These are phyloP conservation scores for Alternaria viburni DNA, from an alignment of 2,329 filamentous ascomycete species.

Conservation along the genomic window DNA sequence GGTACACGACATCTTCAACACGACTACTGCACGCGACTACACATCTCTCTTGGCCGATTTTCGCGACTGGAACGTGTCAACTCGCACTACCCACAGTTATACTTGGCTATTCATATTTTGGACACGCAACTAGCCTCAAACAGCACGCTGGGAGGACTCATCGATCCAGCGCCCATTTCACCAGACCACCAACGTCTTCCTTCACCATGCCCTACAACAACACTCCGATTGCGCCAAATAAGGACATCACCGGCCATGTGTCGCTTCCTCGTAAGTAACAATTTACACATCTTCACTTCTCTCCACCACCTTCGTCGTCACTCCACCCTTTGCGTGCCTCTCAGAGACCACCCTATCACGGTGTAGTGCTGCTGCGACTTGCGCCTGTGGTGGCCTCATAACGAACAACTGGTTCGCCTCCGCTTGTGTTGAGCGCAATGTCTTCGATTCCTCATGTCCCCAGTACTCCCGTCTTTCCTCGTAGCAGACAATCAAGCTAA, in stretches of 20 bases:
- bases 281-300: neutral
- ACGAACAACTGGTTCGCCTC: neutral
- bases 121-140: neutral
- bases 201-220: conserved; percentile 82
- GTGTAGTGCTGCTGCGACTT: neutral
- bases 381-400: neutral
- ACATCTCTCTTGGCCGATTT: neutral
- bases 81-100: neutral
- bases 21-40: conserved; percentile 14
- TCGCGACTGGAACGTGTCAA: conserved; percentile 15
- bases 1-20: neutral
- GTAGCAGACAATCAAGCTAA: neutral
- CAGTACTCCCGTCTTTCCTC: neutral
- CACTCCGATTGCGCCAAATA: conserved; percentile 76
- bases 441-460: neutral
- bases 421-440: neutral
- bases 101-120: neutral
- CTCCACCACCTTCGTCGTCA: neutral
- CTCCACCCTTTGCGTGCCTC: neutral
- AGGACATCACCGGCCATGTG: conserved; percentile 83
- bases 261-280: conserved; percentile 77
- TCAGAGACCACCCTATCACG: neutral
- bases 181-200: neutral
- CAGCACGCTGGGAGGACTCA: neutral
- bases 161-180: neutral